Evolutionary conservation across 2,329 filamentous ascomycete genomes (phyloP).

Genomic region (Sarocladium strictum): DNA sequence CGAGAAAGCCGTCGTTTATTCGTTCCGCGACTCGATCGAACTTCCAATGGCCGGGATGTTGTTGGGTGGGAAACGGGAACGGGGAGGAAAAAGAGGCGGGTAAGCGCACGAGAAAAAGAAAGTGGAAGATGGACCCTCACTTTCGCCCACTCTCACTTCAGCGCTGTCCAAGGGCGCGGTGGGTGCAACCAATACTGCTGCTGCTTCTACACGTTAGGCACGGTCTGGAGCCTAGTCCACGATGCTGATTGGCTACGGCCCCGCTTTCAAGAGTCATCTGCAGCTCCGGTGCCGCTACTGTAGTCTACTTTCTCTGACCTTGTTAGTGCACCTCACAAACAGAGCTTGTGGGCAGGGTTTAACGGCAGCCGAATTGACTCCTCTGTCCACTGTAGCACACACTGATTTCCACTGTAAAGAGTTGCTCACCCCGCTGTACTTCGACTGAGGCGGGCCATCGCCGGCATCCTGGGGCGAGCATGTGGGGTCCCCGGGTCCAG

Average conservation of each 20-base stretch:
- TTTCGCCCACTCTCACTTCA: not conserved
- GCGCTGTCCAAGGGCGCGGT: no score
- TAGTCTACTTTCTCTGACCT: not conserved
- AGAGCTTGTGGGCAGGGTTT: no score
- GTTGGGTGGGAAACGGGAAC: not conserved
- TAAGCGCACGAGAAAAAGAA: conserved; percentile 10
- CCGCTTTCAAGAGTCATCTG: conserved; percentile 8
- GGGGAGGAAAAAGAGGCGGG: not conserved
- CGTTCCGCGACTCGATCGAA: no score
- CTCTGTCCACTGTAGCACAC: not conserved
- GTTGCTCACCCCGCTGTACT: not conserved
- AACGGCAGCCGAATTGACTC: no score
- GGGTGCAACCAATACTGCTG: no score
- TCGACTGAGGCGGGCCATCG: not conserved
- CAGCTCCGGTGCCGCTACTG: conserved; percentile 2
- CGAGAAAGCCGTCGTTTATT: not conserved
- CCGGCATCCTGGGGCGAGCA: not conserved
- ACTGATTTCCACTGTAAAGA: conserved; percentile 1
- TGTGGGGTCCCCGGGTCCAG: conserved; percentile 5
- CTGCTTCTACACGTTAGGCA: not conserved
- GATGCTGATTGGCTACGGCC: not conserved
- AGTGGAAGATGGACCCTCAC: conserved; percentile 5
- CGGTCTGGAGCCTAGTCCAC: not conserved
- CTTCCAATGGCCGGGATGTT: not conserved
- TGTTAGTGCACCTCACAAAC: no score